Base-by-base conservation (phyloP, 352 stramenopile genomes). In the Pythium angustatum region DNA sequence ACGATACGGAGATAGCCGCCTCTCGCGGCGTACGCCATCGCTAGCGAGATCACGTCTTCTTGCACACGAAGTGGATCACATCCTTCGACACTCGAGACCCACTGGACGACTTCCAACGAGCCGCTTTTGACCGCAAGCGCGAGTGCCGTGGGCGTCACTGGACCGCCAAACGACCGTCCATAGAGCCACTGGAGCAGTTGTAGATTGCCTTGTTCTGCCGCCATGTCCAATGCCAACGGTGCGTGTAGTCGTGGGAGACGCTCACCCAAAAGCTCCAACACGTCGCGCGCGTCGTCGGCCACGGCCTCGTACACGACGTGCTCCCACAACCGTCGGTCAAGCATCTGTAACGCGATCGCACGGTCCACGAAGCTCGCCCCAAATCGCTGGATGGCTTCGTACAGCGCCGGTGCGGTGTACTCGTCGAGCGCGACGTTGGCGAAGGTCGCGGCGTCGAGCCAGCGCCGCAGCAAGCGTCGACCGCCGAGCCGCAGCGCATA, bases 131-230 rank as follows among this genome's bases (percentile, higher is more conserved):
- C 12, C 3, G 21, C 50, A 1, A 1, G 6, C 2, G 15, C 21
- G 17, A 47, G n/a, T 21, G 33, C 33, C 31, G n/a, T n/a, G 17
- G 5, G 15, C n/a, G 31, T 45, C 50, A 31, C 12, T 12, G 50
- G 12, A 9, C 21, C 28, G 10, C 34, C n/a, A 26, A 34, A 22
- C n/a, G 10, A 4, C 7, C 26, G 21, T 12, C 21, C 30, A 12
- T 24, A 5, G 2, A 58, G 50, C 50, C 50, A 58, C 33, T 15
- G 22, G 1, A 58, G 7, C 7, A 58, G 34, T 5, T 22, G n/a
- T 8, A 58, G 12, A n/a, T 58, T 47, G 31, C 50, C 50, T 21
- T 31, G 33, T 28, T 22, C n/a, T 4, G 50, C 50, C 22, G 50
- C 50, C 21, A 58, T 24, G 9, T 34, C 21, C 8, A 44, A 45